phyloP scores from a whole-genome alignment of 2,329 filamentous ascomycete genomes.

The Phyllachora maydis region DNA sequence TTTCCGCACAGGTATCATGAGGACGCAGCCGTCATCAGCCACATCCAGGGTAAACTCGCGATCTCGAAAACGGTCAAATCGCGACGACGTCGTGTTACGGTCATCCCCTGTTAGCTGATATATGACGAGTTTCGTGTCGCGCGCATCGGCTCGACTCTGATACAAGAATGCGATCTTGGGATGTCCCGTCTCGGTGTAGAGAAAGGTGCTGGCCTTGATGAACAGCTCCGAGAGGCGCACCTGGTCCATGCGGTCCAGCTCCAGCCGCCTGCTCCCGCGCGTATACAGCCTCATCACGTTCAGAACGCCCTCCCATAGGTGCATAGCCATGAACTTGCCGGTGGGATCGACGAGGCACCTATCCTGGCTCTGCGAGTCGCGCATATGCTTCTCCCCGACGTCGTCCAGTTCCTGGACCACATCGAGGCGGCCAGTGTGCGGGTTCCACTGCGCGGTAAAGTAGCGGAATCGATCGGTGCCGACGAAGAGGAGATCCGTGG shows the following conservation, averaged over 20 bases:
- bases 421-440: constrained; percentile 25
- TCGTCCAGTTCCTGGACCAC: constrained; percentile 31
- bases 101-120: constrained; percentile 39
- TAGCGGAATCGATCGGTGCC: constrained; percentile 82
- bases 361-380: constrained; percentile 67
- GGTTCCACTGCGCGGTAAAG: constrained; percentile 75
- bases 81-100: constrained; percentile 27
- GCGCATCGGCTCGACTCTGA: constrained; percentile 27
- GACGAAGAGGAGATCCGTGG: constrained; percentile 73
- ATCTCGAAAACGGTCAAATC: constrained; percentile 32
- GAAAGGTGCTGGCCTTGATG: constrained; percentile 34
- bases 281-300: constrained; percentile 29
- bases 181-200: constrained; percentile 35
- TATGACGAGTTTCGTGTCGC: constrained; percentile 32
- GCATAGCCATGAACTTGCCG: constrained; percentile 35
- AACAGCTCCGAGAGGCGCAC: constrained; percentile 37
- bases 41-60: constrained; percentile 32
- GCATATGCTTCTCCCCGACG: constrained; percentile 35
- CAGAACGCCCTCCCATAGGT: constrained; percentile 38
- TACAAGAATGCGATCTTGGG: constrained; percentile 37
- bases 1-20: constrained; percentile 40
- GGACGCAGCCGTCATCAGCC: constrained; percentile 31
- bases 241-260: constrained; percentile 28
- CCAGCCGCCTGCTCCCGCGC: constrained; percentile 20
- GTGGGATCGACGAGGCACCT: constrained; percentile 70